Percentiles rank a stretch among this genome's conserved stretches.
Evolutionary conservation across 2,329 filamentous ascomycete species (phyloP).

Genomic region (Penicillium palitans): DNA sequence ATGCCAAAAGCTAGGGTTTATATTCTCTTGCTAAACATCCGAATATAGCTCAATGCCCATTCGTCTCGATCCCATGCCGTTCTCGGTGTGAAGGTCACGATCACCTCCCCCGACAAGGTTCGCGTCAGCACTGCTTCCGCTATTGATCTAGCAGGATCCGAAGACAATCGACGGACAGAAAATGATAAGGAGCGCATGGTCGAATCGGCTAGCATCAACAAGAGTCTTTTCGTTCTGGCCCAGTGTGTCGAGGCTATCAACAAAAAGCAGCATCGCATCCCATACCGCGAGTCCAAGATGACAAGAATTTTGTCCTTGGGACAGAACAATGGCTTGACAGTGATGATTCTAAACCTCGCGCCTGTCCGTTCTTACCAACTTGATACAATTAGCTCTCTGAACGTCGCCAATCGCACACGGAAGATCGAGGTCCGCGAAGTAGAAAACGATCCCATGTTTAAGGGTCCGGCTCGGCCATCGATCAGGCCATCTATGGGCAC

Average conservation of each 20-base stretch:
- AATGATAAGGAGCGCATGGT: slow-evolving; percentile 89
- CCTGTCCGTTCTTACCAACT: slow-evolving; percentile 90
- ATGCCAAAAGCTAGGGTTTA: slow-evolving; percentile 5
- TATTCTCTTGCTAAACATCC: slow-evolving; percentile 20
- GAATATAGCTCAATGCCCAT: slow-evolving; percentile 71
- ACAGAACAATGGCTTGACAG: slow-evolving; percentile 90
- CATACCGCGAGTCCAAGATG: slow-evolving; percentile 96
- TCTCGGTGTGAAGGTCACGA: slow-evolving; percentile 81
- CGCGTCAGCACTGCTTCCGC: slow-evolving; percentile 83
- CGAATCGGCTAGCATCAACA: slow-evolving; percentile 98
- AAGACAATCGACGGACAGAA: slow-evolving; percentile 91
- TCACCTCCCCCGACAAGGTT: slow-evolving; percentile 67
- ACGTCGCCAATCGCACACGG: slow-evolving; percentile 93
- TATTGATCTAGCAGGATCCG: slow-evolving; percentile 92
- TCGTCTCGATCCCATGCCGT: slow-evolving; percentile 90
- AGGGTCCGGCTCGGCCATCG: slow-evolving; percentile 64
- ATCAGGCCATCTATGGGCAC: slow-evolving; percentile 46
- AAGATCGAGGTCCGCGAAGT: slow-evolving; percentile 94
- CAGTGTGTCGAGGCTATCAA: slow-evolving; percentile 96
- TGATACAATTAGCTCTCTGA: slow-evolving; percentile 88
- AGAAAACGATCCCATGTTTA: slow-evolving; percentile 91
- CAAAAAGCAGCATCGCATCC: slow-evolving; percentile 71
- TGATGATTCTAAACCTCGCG: slow-evolving; percentile 95
- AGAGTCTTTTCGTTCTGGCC: slow-evolving; percentile 89
- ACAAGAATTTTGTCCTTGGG: slow-evolving; percentile 88